phyloP scores from a whole-genome alignment of 2,329 filamentous ascomycete species.

The Ilyonectria destructans region DNA sequence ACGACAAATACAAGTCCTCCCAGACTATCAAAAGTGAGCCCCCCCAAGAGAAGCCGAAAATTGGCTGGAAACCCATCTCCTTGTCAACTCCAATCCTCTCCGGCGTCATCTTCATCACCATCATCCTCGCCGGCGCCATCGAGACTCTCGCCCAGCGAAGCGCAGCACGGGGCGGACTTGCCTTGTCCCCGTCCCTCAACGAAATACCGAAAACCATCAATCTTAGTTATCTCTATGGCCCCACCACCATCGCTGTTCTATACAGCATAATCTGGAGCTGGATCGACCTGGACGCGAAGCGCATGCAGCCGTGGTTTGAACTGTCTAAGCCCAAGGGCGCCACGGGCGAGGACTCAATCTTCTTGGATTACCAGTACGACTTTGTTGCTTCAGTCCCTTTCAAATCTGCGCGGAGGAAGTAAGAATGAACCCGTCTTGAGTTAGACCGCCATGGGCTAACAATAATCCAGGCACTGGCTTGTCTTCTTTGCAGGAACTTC shows the following conservation, averaged over 20 bases:
- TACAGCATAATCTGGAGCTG: constrained; percentile 73
- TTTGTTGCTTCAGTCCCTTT: constrained; percentile 56
- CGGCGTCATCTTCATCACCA: constrained; percentile 54
- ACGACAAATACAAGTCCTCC: neutral
- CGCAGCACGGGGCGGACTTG: constrained; percentile 59
- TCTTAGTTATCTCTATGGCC: constrained; percentile 66
- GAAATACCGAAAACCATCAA: constrained; percentile 55
- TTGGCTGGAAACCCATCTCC: constrained; percentile 47
- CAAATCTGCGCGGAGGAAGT: constrained; percentile 48
- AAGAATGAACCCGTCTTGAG: constrained; percentile 44
- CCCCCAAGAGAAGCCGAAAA: accelerated
- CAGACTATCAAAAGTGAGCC: neutral
- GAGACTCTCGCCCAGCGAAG: constrained; percentile 63
- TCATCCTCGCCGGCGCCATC: constrained; percentile 60
- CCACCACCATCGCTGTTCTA: constrained; percentile 68
- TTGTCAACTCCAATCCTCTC: constrained; percentile 55
- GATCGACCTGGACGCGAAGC: constrained; percentile 72
- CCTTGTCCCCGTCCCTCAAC: constrained; percentile 41
- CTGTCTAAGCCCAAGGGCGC: constrained; percentile 65
- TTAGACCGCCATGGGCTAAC: neutral
- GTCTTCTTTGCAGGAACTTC: constrained; percentile 65
- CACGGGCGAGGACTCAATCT: constrained; percentile 60
- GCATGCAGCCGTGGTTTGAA: constrained; percentile 75
- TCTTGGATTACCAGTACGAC: constrained; percentile 68
- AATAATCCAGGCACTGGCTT: constrained; percentile 64